Percentiles rank a stretch among this genome's conserved stretches.
phyloP scores from a whole-genome alignment of 2,329 filamentous ascomycete species.

The Colletotrichum destructivum region DNA sequence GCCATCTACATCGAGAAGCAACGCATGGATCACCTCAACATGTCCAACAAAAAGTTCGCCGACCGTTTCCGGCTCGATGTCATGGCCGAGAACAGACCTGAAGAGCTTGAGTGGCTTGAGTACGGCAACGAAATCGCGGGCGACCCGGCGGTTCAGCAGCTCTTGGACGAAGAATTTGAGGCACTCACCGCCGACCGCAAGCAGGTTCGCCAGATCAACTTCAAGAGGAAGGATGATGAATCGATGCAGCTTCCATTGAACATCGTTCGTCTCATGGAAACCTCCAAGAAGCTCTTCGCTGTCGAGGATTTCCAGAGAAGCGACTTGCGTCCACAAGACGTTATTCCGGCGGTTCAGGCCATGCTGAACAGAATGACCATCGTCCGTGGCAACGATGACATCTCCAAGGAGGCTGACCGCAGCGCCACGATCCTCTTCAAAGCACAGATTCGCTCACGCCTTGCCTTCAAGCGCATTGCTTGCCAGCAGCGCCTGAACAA shows the following conservation, averaged over 20 bases:
- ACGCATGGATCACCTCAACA: constrained; percentile 86
- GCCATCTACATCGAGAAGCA: constrained; percentile 95
- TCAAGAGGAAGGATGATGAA: constrained; percentile 81
- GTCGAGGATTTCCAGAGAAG: constrained; percentile 89
- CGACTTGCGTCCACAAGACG: constrained; percentile 89
- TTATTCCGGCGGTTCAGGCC: constrained; percentile 83
- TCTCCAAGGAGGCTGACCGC: constrained; percentile 88
- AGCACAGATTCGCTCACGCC: constrained; percentile 87
- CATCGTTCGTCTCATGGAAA: constrained; percentile 90
- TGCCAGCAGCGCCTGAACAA: constrained; percentile 89
- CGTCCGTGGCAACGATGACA: constrained; percentile 85
- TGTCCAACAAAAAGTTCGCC: constrained; percentile 84
- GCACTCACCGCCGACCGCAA: constrained; percentile 81
- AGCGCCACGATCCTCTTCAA: constrained; percentile 95
- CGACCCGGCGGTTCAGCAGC: constrained; percentile 87
- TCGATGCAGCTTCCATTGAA: constrained; percentile 95
- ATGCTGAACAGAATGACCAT: constrained; percentile 85
- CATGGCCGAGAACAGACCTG: constrained; percentile 74
- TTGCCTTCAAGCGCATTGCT: constrained; percentile 94
- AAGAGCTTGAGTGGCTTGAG: constrained; percentile 80
- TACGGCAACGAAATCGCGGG: constrained; percentile 89
- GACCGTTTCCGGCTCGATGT: constrained; percentile 89
- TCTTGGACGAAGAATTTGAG: constrained; percentile 92
- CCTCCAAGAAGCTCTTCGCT: constrained; percentile 90
- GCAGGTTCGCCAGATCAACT: constrained; percentile 79